A percentile compares a stretch with the other conserved stretches of the same genome.
Conservation (phyloP, 1,284 basidiomycete genomes). For the Dichomitus squalens region DNA sequence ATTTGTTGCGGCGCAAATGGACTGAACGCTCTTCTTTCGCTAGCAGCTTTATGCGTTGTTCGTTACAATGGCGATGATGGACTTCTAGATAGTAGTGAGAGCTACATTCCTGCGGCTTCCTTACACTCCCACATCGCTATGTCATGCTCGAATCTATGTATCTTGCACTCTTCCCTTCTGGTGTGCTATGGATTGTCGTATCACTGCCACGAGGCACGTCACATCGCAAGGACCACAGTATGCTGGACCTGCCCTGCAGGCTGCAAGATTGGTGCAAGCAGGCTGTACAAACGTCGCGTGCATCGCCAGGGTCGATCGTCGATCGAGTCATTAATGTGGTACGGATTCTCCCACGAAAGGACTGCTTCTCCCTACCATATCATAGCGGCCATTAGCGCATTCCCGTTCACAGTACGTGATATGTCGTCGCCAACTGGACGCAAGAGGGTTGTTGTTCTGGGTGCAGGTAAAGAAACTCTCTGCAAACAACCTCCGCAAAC, state of each 20-base stretch:
- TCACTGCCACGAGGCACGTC: no score
- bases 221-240: no score
- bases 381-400: no score
- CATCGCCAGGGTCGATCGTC: no score
- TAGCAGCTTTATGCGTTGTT: slow-evolving; percentile 46
- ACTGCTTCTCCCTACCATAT: no score
- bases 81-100: slow-evolving; percentile 65
- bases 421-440: slow-evolving; percentile 5
- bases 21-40: slow-evolving; percentile 45
- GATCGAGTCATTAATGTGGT: no score
- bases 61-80: slow-evolving; percentile 47
- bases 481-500: background rate
- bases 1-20: slow-evolving; percentile 38
- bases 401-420: background rate
- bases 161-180: background rate
- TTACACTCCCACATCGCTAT: background rate
- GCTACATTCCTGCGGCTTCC: slow-evolving; percentile 39
- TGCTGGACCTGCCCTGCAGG: no score
- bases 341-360: no score
- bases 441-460: slow-evolving; percentile 35
- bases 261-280: no score
- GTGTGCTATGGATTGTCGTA: no score
- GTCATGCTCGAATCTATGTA: background rate
- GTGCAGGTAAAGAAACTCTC: slow-evolving; percentile 29
- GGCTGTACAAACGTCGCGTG: no score